Evolutionary conservation across 148 eudicot genomes (phyloP), one percentile per base, ranked within the genome.

Genomic region (Rhododendron mucronatum): DNA sequence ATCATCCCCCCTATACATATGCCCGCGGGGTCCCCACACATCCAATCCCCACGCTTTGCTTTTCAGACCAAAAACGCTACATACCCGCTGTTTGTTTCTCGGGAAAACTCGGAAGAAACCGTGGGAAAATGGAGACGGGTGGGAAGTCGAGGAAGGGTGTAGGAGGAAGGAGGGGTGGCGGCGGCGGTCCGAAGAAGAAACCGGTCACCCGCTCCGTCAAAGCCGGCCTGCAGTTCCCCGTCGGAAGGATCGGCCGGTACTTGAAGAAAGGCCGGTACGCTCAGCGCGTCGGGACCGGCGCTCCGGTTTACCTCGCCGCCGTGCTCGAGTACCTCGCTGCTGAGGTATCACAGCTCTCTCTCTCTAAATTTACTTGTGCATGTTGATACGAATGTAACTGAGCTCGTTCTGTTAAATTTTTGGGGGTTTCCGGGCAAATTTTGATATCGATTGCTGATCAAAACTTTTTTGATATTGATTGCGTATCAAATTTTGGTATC

Each of bases 181-280:
- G 76, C 1, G 69, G 71, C n/a, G 83, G 83, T 21, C 83, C 83
- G 71, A 81, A 57, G 83, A 81, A 81, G 74, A 82, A 82, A 14
- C 35, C 84, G 35, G 51, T 82, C 6, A 20, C 84, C 74, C 84
- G 84, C 21, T 82, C 84, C 33, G 74, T 82, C 35, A 82, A 61
- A 61, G 84, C 84, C 33, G 84, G 84, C 3, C 7, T 81, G n/a
- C 83, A 81, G 83, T 81, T 53, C 67, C 83, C 83, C 0, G 67
- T 81, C 45, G 84, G 84, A 7, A 35, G 74, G 74, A 82, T 82
- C 84, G 84, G 84, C 74, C 73, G 84, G 30, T 82, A 82, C 51
- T 23, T 82, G 35, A 82, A 82, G 84, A 59, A 82, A 82, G 84
- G 84, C 84, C 74, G 84, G 5, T 81, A 81, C 83, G 3, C 83